Evolutionary conservation across 2,329 filamentous ascomycete genomes (phyloP), one percentile per base, ranked within the genome.

Genomic region (Tympanopsis confertula): DNA sequence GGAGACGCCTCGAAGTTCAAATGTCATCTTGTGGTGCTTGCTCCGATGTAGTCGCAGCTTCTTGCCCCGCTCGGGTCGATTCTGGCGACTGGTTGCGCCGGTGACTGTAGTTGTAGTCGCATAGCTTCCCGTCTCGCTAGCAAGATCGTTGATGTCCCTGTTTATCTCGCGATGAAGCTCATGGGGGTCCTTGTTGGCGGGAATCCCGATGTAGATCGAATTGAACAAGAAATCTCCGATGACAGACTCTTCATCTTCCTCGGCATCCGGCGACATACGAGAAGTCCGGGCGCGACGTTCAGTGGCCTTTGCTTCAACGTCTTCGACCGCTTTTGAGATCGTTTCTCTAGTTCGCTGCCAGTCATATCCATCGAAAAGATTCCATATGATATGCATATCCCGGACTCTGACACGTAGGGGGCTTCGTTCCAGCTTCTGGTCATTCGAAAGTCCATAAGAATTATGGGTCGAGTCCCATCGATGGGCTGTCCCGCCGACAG

Each of bases 201-300:
- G 84, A 14, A 98, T 84, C 13, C 85, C 87, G 48, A 98, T 95
- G 62, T 95, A 98, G 39, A 98, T 94, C 0, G 91, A 98, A 55
- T 98, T 96, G 69, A 98, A 98, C 13, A 98, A 68, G 48, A 93
- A 94, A 54, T 98, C 93, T 4, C 86, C 87, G 57, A 96, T 93
- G 4, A 83, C 84, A 12, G 78, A 85, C 56, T 88, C 84, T 32
- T 88, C 82, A 36, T 94, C 84, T 17, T 82, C 72, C 18, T 89
- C 78, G 24, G 66, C 55, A 22, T 62, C 56, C 38, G 71, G 66
- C 5, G 70, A 63, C 38, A 71, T 66, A 42, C 73, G 63, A 38
- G 75, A 74, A 33, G 64, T 58, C 30, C 73, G 68, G 18, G 74
- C 65, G 41, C 78, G 74, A 39, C 82, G 78, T 53, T 95, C 85